Evolutionary conservation across 73 alveolate species (phyloP).

Genomic region (Vitrella brassicaformis): DNA sequence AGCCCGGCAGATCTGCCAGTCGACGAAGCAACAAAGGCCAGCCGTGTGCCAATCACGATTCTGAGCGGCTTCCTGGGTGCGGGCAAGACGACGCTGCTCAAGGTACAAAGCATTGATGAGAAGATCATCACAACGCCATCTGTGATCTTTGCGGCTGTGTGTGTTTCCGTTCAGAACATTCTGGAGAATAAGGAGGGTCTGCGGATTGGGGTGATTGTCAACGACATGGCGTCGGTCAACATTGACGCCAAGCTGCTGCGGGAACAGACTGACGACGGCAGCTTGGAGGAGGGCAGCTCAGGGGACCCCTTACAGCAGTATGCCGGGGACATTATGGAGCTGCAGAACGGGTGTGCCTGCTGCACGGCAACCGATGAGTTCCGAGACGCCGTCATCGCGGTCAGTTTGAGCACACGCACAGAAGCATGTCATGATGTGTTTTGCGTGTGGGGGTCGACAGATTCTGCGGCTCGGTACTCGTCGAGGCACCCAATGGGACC

Average conservation of each 20-base stretch:
- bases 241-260: slow-evolving; percentile 4
- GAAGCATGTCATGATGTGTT: too few species aligned
- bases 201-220: slow-evolving; percentile 7
- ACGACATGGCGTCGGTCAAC: slow-evolving; percentile 11
- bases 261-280: slow-evolving; percentile 1
- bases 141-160: too few species aligned
- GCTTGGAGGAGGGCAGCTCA: too few species aligned
- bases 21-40: too few species aligned
- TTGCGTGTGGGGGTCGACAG: too few species aligned
- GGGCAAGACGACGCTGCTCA: slow-evolving; percentile 11
- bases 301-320: too few species aligned
- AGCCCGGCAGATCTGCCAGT: too few species aligned
- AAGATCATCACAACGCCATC: too few species aligned
- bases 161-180: slow-evolving; percentile 4
- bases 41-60: too few species aligned
- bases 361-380: slow-evolving; percentile 2
- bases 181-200: slow-evolving; percentile 5
- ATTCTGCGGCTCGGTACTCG: too few species aligned
- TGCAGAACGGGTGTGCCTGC: slow-evolving; percentile 17
- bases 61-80: slow-evolving; percentile 13
- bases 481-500: not conserved
- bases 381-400: not conserved
- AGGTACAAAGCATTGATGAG: too few species aligned
- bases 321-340: not conserved
- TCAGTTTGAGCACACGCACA: too few species aligned